A percentile compares a stretch with the other conserved stretches of the same genome.
Conservation (phyloP, 805 yeast species). For the Ogataea henricii region DNA sequence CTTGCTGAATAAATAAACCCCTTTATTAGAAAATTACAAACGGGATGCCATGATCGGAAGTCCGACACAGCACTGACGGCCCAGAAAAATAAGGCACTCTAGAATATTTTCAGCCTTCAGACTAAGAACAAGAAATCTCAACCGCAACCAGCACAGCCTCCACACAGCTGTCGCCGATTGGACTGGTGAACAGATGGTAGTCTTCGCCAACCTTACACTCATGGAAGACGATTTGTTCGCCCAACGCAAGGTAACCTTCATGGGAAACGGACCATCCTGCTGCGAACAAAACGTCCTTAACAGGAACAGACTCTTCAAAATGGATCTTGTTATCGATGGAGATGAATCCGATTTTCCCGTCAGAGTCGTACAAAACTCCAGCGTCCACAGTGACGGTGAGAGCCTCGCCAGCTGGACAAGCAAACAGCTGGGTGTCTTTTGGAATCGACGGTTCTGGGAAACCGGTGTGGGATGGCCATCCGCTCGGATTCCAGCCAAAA, state of each 20-base stretch:
- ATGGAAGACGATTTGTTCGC: neutral
- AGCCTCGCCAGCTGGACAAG: conserved; percentile 2
- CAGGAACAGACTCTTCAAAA: neutral
- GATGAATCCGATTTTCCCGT: conserved; percentile 4
- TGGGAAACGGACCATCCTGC: conserved; percentile 4
- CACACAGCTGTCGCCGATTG: neutral
- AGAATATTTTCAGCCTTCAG: no score
- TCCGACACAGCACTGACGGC: neutral
- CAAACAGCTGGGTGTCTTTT: neutral
- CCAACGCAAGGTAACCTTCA: neutral
- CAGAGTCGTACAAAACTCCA: conserved; percentile 1
- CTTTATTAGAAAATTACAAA: neutral
- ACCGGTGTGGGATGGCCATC: conserved; percentile 2
- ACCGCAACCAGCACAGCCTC: neutral
- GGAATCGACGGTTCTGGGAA: neutral
- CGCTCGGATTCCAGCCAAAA: neutral
- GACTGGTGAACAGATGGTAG: neutral
- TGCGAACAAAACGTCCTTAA: neutral
- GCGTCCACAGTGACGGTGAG: neutral
- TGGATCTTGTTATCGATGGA: neutral
- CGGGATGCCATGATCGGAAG: neutral
- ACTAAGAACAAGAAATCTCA: conserved; percentile 1
- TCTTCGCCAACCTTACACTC: neutral
- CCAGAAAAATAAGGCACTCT: no score
- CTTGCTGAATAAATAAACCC: neutral